Evolutionary conservation across 805 yeast species (phyloP), one percentile per base, ranked within the genome.

Genomic region (Starmerella cellae): DNA sequence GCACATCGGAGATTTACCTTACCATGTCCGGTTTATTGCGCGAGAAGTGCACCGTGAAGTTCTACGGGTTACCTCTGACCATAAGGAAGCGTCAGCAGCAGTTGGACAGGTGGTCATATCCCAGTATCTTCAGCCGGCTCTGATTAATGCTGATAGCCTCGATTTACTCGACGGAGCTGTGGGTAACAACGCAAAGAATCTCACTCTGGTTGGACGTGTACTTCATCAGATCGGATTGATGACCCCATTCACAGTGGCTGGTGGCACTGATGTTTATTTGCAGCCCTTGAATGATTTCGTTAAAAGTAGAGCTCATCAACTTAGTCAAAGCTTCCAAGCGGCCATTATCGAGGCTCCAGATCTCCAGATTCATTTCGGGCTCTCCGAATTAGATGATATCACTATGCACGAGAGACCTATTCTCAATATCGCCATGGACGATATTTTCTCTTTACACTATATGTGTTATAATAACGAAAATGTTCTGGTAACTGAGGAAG

Each of bases 211-310:
- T 37, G 62, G 75, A 26, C 69, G 75, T 43, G 73, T 80, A 10
- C 53, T 83, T 39, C 63, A 70, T 26, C 94, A 82, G 58, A 58
- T 81, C 29, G 77, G 80, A 19, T 59, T 75, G 3, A 75, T 83
- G 76, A 68, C 70, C 47, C 74, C 82, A 2, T 83, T 84, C 61
- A 38, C 38, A 3, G 30, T 42, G 1, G 32, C 35, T 3, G 46
- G 39, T 2, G 72, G 71, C 13, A 69, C 69, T 23, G 76, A 80
- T 50, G 73, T 77, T 37, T 83, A 75, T 57, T 60, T 83, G 51
- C 85, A 81, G 55, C 94, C 94, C 1, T 65, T 83, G 55, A 82
- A 82, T 57, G 87, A 80, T 35, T 82, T 74, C 54, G 69, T 84
- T 34, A 67, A 64, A 39, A 63, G 71, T 13, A 68, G 75, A 8